Percentiles rank a stretch among this genome's conserved stretches.
These are phyloP conservation scores for Blepharisma stoltei DNA, from an alignment of 73 alveolate species.

Conservation along the genomic window DNA sequence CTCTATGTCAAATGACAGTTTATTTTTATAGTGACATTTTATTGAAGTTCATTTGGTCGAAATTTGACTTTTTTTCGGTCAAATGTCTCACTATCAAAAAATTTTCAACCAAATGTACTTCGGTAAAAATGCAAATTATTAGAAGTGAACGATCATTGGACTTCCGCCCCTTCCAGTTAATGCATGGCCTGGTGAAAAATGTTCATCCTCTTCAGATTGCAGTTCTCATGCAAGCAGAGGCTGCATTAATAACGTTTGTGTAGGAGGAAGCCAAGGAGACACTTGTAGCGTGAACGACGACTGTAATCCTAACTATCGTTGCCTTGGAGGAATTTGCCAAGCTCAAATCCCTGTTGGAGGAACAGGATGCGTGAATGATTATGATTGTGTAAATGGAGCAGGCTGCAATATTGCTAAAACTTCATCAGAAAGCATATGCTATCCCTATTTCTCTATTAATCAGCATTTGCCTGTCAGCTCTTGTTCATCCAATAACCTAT, in stretches of 20 bases:
- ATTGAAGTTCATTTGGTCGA: too few relatives aligned
- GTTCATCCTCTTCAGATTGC: slow-evolving; percentile 5
- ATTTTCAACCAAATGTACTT: too few relatives aligned
- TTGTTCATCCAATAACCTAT: not conserved
- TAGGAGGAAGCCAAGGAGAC: not conserved
- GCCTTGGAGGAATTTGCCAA: not conserved
- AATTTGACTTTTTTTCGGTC: too few relatives aligned
- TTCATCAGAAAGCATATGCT: not conserved
- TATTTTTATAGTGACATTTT: too few relatives aligned
- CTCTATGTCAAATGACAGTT: too few relatives aligned
- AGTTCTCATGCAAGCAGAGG: not conserved
- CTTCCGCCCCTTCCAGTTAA: too few relatives aligned
- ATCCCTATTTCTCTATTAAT: slow-evolving; percentile 3
- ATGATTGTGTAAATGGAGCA: not conserved
- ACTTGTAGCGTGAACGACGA: not conserved
- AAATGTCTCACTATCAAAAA: too few relatives aligned
- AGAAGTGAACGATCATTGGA: too few relatives aligned
- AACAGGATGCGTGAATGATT: not conserved
- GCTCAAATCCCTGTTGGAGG: not conserved
- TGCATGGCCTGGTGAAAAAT: not conserved
- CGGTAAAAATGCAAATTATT: too few relatives aligned
- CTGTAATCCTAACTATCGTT: not conserved
- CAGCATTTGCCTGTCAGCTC: not conserved
- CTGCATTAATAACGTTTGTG: not conserved
- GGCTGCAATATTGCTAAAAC: not conserved